Base-by-base conservation (phyloP, 345 rosid species). In the Mercurialis annua region DNA sequence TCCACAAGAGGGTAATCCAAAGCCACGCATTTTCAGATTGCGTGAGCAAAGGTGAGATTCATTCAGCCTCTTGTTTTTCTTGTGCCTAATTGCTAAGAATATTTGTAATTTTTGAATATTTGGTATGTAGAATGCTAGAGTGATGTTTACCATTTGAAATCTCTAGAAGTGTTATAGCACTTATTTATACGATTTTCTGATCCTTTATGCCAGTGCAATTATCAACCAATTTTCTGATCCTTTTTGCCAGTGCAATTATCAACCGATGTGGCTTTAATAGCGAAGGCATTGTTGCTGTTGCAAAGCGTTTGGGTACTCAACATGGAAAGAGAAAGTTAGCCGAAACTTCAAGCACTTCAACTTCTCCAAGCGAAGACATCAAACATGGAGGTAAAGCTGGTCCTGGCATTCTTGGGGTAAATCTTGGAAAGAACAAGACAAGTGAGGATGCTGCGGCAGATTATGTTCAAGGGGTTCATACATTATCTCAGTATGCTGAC, bases 381-480 rank as follows among this genome's bases (percentile, higher is more conserved):
- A 87, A 84, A 80, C 90, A 86, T 5, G 98, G 97, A 47, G 99
- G 99, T 48, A 94, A 91, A 81, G 97, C 98, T 70, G 98, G 99
- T 62, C 97, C 96, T 67, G 99, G 98, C 72, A 94, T 91, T 77
- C 97, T 94, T 65, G 99, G 98, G 53, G 96, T 91, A 57, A 91
- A 91, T 77, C 92, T 91, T 74, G 99, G 99, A 80, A 94, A 94
- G 83, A 94, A 89, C 82, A 94, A 94, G 83, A 83, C 87, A 20
- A 94, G 91, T 81, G 97, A 91, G 75, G 97, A 91, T 85, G 95
- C 97, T 46, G 84, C 92, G 62, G 82, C 89, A 33, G 98, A 94
- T 76, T 94, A 91, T 80, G 97, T 94, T 46, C 99, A 91, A 72
- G 99, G 99, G 71, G 98, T 94, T 81, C 99, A 91, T 79, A 85